These are phyloP conservation scores for Globisporangium sylvaticum DNA, from an alignment of 352 stramenopile species.

Conservation along the genomic window DNA sequence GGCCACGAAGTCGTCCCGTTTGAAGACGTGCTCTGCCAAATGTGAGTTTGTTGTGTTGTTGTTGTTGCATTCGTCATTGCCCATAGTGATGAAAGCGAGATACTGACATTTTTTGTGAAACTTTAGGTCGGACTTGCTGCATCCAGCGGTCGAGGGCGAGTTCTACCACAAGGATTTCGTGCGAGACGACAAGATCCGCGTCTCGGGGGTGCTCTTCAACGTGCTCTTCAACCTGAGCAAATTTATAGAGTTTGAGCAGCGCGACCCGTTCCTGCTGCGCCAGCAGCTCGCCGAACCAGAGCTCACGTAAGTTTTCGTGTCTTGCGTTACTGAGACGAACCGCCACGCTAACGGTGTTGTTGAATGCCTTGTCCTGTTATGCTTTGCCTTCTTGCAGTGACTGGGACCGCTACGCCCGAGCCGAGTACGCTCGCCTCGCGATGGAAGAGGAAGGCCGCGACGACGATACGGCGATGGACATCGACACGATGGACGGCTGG, in stretches of 20 bases:
- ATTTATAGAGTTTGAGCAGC: slow-evolving; percentile 98
- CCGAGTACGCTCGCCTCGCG: slow-evolving; percentile 95
- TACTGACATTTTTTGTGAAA: slow-evolving; percentile 12
- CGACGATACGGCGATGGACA: slow-evolving; percentile 85
- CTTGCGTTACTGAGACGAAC: not conserved
- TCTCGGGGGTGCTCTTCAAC: slow-evolving; percentile 98
- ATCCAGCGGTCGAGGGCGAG: slow-evolving; percentile 70
- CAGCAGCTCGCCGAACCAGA: slow-evolving; percentile 89
- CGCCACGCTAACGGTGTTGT: no score
- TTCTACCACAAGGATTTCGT: slow-evolving; percentile 80
- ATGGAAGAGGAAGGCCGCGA: slow-evolving; percentile 96
- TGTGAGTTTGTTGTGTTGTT: slow-evolving; percentile 71
- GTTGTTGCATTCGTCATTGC: not conserved
- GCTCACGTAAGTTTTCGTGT: slow-evolving; percentile 57
- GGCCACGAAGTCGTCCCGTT: slow-evolving; percentile 98
- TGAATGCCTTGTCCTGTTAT: no score
- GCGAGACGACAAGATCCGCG: slow-evolving; percentile 82
- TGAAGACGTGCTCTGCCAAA: slow-evolving; percentile 98
- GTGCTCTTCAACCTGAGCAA: slow-evolving; percentile 99
- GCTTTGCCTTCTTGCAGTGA: slow-evolving; percentile 46
- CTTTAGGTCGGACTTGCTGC: slow-evolving; percentile 66
- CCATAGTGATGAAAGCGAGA: slow-evolving; percentile 10
- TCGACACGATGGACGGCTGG: slow-evolving; percentile 88
- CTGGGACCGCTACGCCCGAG: slow-evolving; percentile 97
- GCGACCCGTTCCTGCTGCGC: slow-evolving; percentile 96